Base-by-base conservation (phyloP, 257 asterid species). In the Linderniella brevidens region DNA sequence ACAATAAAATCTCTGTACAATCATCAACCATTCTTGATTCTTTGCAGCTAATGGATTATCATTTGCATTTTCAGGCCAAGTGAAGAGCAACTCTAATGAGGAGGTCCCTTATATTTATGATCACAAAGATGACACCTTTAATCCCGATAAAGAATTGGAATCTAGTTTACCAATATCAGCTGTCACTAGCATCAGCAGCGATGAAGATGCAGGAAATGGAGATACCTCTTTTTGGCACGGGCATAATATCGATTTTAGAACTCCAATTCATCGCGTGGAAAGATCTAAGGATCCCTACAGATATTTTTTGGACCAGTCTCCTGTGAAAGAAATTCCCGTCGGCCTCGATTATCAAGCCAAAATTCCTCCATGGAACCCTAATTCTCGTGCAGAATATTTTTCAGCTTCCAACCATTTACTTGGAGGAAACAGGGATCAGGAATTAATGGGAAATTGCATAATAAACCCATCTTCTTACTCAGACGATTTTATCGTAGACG, bases 291-390 rank as follows among this genome's bases (percentile, higher is more conserved):
- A 46, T 17, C 29, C 51, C 1, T 46, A 46, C 18, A 17, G 11
- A 19, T 17, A 3, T 17, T 18, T 46, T 3, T 46, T 46, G 12
- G 25, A 19, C 4, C 11, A 11, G n/a, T 19, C 51, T 46, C 51
- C 51, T 9, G 17, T 29, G 32, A 46, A 46, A 18, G 51, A 46
- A 46, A 35, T 46, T 13, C 51, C 14, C 51, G 12, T 46, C 18
- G 51, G 51, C 1, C 14, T 35, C 4, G 13, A 46, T 1, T 35
- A 46, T 46, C 51, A 46, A 13, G 51, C 51, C 10, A 14, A 17
- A 46, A 17, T 46, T 17, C 51, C 51, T 15, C 9, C 14, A 13
- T 18, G 29, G 32, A 32, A 17, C 12, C 51, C 51, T 4, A 16
- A 16, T 43, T 15, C 18, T 9, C n/a, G 48, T 2, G 11, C 18